Percentiles rank a stretch among this genome's conserved stretches.
Conservation (phyloP, 306 rosid species). For the Cicer arietinum region DNA sequence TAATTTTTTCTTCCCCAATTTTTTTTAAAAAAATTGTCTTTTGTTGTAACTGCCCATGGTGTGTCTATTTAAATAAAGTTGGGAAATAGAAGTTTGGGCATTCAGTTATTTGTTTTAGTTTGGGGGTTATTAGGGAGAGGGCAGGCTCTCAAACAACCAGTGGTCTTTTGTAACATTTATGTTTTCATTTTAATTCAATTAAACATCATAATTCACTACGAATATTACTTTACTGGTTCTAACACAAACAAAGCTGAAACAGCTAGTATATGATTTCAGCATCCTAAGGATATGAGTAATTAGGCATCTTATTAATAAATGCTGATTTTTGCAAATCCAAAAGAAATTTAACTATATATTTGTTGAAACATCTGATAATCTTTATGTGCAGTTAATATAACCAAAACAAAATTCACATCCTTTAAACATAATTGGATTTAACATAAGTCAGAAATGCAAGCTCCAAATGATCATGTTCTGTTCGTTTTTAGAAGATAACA, state of each 20-base stretch:
- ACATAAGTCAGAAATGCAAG: not conserved
- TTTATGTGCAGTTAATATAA: not conserved
- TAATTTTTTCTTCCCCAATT: too few species aligned
- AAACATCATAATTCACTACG: not conserved
- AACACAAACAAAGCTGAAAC: slow-evolving; percentile 36
- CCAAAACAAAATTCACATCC: slow-evolving; percentile 5
- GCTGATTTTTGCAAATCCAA: not conserved
- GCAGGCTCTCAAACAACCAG: not conserved
- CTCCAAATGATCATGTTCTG: slow-evolving; percentile 1
- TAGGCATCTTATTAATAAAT: not conserved
- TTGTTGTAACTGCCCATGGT: too few species aligned
- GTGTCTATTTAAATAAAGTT: too few species aligned
- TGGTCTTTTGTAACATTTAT: not conserved
- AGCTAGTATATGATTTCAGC: slow-evolving; percentile 10
- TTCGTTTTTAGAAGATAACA: not conserved
- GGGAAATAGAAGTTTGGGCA: not conserved
- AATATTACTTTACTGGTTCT: slow-evolving; percentile 4
- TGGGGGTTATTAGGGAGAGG: not conserved
- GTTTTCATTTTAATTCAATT: slow-evolving; percentile 7
- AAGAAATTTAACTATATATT: slow-evolving; percentile 6
- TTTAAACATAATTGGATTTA: slow-evolving; percentile 1
- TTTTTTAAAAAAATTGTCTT: too few species aligned
- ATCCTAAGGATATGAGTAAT: not conserved
- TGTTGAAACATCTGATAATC: slow-evolving; percentile 10
- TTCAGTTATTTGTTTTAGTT: not conserved